Evolutionary conservation across 805 yeast species (phyloP).

Genomic region (Tetrapisispora taiwanensis): DNA sequence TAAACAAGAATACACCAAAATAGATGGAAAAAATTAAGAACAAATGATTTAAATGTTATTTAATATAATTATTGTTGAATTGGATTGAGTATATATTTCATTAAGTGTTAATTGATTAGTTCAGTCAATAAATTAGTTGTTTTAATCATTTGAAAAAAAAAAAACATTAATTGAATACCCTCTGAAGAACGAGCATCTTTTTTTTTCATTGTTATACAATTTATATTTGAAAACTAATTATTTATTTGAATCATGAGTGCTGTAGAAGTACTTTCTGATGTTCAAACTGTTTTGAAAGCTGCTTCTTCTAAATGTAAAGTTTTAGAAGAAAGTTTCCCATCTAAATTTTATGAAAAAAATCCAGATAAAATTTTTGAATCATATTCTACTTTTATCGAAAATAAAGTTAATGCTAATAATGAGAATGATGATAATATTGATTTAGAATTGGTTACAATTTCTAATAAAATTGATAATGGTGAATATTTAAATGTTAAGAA

Average conservation of each 20-base stretch:
- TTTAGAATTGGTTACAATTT: slow-evolving; percentile 32
- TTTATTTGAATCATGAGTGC: slow-evolving; percentile 2
- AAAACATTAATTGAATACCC: too few relatives aligned
- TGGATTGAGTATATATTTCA: too few relatives aligned
- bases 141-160: too few relatives aligned
- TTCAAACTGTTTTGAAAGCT: slow-evolving; percentile 16
- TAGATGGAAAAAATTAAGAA: too few relatives aligned
- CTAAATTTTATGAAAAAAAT: slow-evolving; percentile 36
- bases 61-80: too few relatives aligned
- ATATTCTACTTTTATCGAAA: slow-evolving; percentile 30
- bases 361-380: slow-evolving; percentile 37
- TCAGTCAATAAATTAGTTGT: too few relatives aligned
- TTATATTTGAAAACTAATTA: too few relatives aligned
- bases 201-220: too few relatives aligned
- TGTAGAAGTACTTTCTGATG: slow-evolving; percentile 8
- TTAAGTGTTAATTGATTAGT: too few relatives aligned
- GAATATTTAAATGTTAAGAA: slow-evolving; percentile 31
- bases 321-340: slow-evolving; percentile 34
- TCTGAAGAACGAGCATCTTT: too few relatives aligned
- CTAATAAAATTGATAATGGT: slow-evolving; percentile 30
- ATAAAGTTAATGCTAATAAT: slow-evolving; percentile 15
- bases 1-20: too few relatives aligned
- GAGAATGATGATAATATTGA: slow-evolving; percentile 9
- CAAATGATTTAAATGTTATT: too few relatives aligned
- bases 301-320: slow-evolving; percentile 27